Percentiles rank a stretch among this genome's conserved stretches.
Conservation (phyloP, 202 grass and related monocot species). For the Digitaria exilis region DNA sequence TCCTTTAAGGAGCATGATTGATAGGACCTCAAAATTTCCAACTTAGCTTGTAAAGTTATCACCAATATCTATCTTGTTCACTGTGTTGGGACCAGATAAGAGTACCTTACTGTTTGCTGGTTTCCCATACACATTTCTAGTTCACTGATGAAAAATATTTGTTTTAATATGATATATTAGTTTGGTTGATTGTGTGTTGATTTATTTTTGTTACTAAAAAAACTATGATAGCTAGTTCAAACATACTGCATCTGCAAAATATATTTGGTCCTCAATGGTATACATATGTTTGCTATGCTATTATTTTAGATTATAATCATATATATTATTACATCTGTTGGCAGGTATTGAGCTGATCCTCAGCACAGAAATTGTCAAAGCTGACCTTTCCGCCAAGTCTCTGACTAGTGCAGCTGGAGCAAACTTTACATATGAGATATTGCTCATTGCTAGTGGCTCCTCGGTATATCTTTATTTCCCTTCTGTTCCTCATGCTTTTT, state of each 20-base stretch:
- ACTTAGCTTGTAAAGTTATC: constrained; percentile 19
- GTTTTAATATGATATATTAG: neutral
- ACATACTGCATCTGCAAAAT: neutral
- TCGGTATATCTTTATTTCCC: constrained; percentile 56
- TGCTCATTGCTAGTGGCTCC: constrained; percentile 91
- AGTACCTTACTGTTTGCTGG: neutral
- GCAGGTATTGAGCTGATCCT: constrained; percentile 92
- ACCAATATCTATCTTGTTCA: neutral
- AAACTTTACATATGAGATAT: constrained; percentile 77
- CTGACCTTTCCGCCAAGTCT: constrained; percentile 80
- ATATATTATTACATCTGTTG: constrained; percentile 33
- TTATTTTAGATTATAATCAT: constrained; percentile 6
- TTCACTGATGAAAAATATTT: neutral
- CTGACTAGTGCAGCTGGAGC: constrained; percentile 74
- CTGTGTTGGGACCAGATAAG: neutral
- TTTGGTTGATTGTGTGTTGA: neutral
- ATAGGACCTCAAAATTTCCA: neutral
- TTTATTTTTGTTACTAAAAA: neutral
- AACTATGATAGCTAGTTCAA: neutral
- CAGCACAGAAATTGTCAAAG: constrained; percentile 89
- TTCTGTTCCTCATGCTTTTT: constrained; percentile 8
- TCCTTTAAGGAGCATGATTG: neutral
- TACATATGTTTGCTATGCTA: neutral
- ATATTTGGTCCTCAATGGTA: constrained; percentile 1
- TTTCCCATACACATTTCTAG: constrained; percentile 2